Conservation (phyloP, 2,329 filamentous ascomycete species). For the Aureobasidium sp. region DNA sequence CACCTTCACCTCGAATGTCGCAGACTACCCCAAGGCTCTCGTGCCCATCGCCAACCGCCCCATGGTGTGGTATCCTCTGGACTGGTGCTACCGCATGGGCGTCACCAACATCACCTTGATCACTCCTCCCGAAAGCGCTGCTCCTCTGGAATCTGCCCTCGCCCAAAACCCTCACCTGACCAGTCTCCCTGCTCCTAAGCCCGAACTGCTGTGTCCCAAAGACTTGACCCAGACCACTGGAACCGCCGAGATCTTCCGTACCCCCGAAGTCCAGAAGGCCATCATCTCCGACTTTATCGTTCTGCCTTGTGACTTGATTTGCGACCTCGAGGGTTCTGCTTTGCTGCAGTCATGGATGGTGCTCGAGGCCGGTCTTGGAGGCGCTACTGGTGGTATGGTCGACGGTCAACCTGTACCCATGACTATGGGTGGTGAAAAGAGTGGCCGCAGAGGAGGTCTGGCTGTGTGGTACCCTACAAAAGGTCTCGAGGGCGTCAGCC, state of each 20-base stretch:
- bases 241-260: constrained; percentile 77
- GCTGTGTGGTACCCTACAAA: constrained; percentile 90
- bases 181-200: constrained; percentile 61
- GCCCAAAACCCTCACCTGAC: constrained; percentile 73
- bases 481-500: constrained; percentile 52
- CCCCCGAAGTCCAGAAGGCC: constrained; percentile 70
- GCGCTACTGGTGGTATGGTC: constrained; percentile 46
- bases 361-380: constrained; percentile 59
- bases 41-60: constrained; percentile 75
- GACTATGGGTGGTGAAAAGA: constrained; percentile 46
- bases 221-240: constrained; percentile 75
- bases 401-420: constrained; percentile 39
- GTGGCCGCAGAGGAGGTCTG: constrained; percentile 65
- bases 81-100: constrained; percentile 76
- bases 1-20: constrained; percentile 72
- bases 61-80: constrained; percentile 84
- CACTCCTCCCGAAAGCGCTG: constrained; percentile 48
- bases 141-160: constrained; percentile 60
- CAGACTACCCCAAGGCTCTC: constrained; percentile 74
- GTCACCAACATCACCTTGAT: constrained; percentile 58
- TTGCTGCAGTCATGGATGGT: constrained; percentile 91
- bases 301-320: constrained; percentile 87
- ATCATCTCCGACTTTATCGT: constrained; percentile 83
- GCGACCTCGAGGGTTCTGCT: constrained; percentile 74
- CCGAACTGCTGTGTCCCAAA: constrained; percentile 67